Evolutionary conservation across 768 basidiomycete species (phyloP), one percentile per base, ranked within the genome.

Genomic region (Rhodosporidiobolus odoratus): DNA sequence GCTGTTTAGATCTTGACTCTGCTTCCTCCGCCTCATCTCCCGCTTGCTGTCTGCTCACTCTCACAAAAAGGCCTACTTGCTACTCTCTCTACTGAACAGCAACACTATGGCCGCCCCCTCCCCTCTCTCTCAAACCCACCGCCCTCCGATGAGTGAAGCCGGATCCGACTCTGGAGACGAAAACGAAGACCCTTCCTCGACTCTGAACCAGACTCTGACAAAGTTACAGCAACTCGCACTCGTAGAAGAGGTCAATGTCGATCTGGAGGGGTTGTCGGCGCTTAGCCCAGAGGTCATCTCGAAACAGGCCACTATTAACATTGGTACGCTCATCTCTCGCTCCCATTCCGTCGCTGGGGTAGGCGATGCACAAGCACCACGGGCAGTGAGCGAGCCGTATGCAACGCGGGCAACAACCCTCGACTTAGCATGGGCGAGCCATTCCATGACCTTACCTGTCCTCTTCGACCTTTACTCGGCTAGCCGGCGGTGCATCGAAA

Each of bases 221-320:
- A 67, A 59, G 35, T 56, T 74, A 5, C 34, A 32, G 10, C 38
- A 68, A 34, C 65, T 74, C 47, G 47, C 62, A 4, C 34, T 74
- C 27, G 62, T 68, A 53, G 50, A 40, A 86, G 92, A 71, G 58
- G 73, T 69, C 38, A 65, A 72, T 48, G 62, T 75, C 52, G 74
- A 75, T 53, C 38, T 70, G 27, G 60, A 63, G 59, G 17, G 48
- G n/a, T 58, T 75, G 17, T 35, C 62, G 56, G 71, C 77, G 1
- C 65, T 76, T 38, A 76, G 73, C 53, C 81, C 79, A 4, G 81
- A 81, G 68, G 82, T 83, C 66, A 83, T 83, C 68, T 76, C 78
- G n/a, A 81, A 81, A 59, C 79, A 96, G 89, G 95, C 94, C 37
- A 97, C 95, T 21, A 94, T 95, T 75, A 93, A 94, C 81, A 82